Evolutionary conservation across 177 flowering plant species (phyloP).

Genomic region (Telopea speciosissima): DNA sequence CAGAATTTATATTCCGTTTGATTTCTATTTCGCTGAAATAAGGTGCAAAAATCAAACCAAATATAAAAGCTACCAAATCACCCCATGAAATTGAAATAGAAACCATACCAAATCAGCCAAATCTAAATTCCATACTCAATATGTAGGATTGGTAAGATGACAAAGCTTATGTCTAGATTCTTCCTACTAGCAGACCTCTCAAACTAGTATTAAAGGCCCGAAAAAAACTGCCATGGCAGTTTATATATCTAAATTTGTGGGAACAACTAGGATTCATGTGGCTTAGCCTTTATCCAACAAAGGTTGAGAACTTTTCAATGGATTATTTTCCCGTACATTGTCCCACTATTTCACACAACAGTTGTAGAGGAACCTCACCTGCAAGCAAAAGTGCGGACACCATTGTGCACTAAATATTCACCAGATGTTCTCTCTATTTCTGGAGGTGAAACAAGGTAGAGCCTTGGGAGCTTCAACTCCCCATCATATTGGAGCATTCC

Average conservation of each 20-base stretch:
- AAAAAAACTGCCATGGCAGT: not conserved
- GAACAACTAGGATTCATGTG: not conserved
- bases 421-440: constrained; percentile 98
- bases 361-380: constrained; percentile 37
- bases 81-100: no score
- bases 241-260: no score
- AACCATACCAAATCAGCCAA: no score
- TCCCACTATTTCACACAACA: no score
- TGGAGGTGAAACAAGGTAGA: constrained; percentile 90
- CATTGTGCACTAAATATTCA: constrained; percentile 84
- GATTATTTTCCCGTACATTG: no score
- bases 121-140: not conserved
- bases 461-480: constrained; percentile 80
- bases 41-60: no score
- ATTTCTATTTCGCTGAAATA: no score
- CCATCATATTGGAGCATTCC: constrained; percentile 99
- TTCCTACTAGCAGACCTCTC: not conserved
- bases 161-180: not conserved
- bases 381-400: constrained; percentile 94
- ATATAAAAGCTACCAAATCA: no score
- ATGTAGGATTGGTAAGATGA: not conserved
- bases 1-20: no score
- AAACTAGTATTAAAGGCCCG: not conserved
- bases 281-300: no score
- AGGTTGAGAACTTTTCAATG: no score